Evolutionary conservation across 768 basidiomycete species (phyloP).

Genomic region (Tricholomella constricta): DNA sequence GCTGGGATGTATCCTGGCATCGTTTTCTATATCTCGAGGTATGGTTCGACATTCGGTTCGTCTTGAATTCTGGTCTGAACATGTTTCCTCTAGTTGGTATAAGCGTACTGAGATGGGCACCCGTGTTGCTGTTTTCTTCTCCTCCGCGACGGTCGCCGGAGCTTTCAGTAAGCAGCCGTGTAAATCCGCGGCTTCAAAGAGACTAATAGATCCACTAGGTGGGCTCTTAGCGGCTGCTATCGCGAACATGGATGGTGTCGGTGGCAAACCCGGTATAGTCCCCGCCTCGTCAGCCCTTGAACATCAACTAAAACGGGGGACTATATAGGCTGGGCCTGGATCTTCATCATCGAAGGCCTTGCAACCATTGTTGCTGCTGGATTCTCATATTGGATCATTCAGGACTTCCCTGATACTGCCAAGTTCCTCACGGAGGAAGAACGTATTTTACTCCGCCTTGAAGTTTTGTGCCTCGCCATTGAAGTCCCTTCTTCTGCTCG

Average conservation of each 20-base stretch:
- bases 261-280: conserved; percentile 54
- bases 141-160: conserved; percentile 77
- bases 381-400: conserved; percentile 70
- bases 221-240: conserved; percentile 69
- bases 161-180: conserved; percentile 56
- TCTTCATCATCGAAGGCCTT: conserved; percentile 75
- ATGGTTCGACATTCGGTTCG: conserved; percentile 11
- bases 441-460: conserved; percentile 34
- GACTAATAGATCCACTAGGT: conserved; percentile 35
- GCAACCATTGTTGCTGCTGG: conserved; percentile 61
- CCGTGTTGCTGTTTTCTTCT: conserved; percentile 76
- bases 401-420: conserved; percentile 78
- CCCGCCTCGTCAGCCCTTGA: conserved; percentile 40
- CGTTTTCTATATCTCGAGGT: conserved; percentile 66
- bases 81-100: conserved; percentile 67
- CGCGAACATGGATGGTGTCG: conserved; percentile 69
- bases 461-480: neutral
- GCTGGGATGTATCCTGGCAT: conserved; percentile 60
- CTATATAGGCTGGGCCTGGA: conserved; percentile 59
- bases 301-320: neutral
- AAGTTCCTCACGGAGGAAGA: conserved; percentile 69
- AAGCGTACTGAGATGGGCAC: conserved; percentile 73
- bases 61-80: neutral
- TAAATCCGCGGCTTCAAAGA: neutral
- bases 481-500: neutral